Base-by-base conservation (phyloP, 2,329 filamentous ascomycete species). In the Aspergillus amoenus region DNA sequence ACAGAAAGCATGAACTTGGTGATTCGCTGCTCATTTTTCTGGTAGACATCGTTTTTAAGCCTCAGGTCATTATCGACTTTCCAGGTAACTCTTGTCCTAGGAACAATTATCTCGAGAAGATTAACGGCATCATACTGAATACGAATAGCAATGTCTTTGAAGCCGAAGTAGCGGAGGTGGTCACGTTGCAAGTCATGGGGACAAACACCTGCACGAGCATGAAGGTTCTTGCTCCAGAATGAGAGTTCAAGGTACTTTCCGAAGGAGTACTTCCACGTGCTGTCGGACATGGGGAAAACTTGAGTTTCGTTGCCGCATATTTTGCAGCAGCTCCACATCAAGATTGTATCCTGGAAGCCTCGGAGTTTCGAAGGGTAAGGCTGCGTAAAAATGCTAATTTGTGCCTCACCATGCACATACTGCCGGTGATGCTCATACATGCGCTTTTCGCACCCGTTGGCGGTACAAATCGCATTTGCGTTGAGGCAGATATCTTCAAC, bases 241-340 rank as follows among this genome's bases (percentile, higher is more conserved):
- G 93, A 92, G 17, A 99, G 80, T 74, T 99, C 94, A n/a, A 99
- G 81, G 68, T 97, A 99, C 74, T 99, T 99, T 11, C 91, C 94
- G 68, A 99, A 96, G 0, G 94, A 99, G 72, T 99, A 99, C 72
- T 95, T 97, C 90, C 92, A 99, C 0, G 93, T 95, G 66, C 87
- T 92, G 56, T 92, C 87, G 1, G 93, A 97, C 91, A 99, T 97
- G 32, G 88, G 87, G 64, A 90, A 89, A 47, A 93, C 87, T 40
- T 91, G 90, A 0, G 93, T 96, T 70, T 97, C 93, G 64, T 91
- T 91, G 52, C 90, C 88, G 73, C 95, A 99, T 30, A 90, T 82
- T 67, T 96, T 94, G 78, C 94, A 99, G 66, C 89, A 91, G 64
- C 91, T 97, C 95, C 95, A 99, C 91, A 99, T 97, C 56, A 93